Conservation (phyloP, 2,329 filamentous ascomycete species). For the Lasiodiplodia gonubiensis region DNA sequence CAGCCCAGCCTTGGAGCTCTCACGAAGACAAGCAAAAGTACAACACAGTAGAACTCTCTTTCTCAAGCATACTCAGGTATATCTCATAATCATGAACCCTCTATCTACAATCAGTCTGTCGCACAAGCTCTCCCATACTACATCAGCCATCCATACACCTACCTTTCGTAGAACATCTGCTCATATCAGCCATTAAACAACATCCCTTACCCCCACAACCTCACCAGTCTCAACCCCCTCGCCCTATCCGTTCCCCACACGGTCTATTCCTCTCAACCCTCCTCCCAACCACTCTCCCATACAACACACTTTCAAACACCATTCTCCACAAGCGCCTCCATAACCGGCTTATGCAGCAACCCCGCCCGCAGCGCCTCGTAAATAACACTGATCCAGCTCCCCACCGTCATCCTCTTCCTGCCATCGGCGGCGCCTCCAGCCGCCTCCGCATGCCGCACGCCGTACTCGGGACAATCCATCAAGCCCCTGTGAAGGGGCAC, state of each 20-base stretch:
- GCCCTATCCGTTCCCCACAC: neutral
- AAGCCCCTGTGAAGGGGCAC: constrained; percentile 39
- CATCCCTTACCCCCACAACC: accelerated
- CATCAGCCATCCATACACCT: neutral
- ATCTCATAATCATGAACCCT: neutral
- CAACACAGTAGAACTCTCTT: neutral
- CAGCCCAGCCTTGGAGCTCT: neutral
- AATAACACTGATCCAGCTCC: constrained; percentile 33
- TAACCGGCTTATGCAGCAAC: constrained; percentile 25
- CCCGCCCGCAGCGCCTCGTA: constrained; percentile 35
- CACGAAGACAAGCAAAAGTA: neutral
- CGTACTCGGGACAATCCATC: constrained; percentile 32
- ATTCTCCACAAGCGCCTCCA: constrained; percentile 23
- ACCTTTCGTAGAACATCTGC: neutral
- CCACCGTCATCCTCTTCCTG: constrained; percentile 30
- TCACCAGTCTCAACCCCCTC: neutral
- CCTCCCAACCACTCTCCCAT: too few relatives aligned
- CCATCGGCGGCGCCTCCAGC: neutral
- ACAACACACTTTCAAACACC: too few relatives aligned
- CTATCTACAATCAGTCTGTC: neutral
- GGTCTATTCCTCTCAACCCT: too few relatives aligned
- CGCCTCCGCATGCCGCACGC: neutral
- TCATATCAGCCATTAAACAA: neutral
- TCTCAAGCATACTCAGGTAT: neutral
- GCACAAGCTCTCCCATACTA: neutral